Evolutionary conservation across 1,284 basidiomycete genomes (phyloP), one percentile per base, ranked within the genome.

Genomic region (Papiliotrema terrestris): DNA sequence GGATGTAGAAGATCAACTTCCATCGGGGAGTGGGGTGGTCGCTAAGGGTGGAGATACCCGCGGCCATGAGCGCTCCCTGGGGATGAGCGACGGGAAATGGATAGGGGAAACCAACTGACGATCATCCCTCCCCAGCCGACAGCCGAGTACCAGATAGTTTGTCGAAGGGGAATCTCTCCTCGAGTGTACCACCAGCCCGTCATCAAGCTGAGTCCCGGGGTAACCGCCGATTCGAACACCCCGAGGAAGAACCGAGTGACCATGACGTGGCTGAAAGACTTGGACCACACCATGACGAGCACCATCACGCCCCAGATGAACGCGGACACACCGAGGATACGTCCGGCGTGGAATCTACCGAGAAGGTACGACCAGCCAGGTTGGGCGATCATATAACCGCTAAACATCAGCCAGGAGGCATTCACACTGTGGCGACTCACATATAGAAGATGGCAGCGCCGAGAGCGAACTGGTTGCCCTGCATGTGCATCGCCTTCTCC

Each of bases 41-140:
- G 22, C 25, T 46, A 29, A 57, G 38, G 45, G 60, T 62, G 17
- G 57, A 54, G 56, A 73, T 71, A 41, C 70, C 73, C 3, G 71
- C 71, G 9, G 72, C 72, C 69, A 75, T 73, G 36, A 73, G 56
- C 20, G 62, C 47, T 35, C 73, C 53, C 35, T 41, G 39, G 29
- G 14, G 4, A 23, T 38, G 8, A 49, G 48, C 36, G 35, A n/a
- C 17, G 15, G 26, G 39, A 22, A 3, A n/a, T 29, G 17, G 3
- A 8, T 39, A 3, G 4, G 11, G 6, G 14, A 14, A 5, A 15
- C 1, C 23, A 26, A 45, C 51, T 37, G 17, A 52, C 73, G 45
- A 73, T 68, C 67, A 75, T 73, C 6, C 73, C 73, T 41, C 73
- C 73, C 62, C 65, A 69, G 20, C 71, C 71, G 29, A 75, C 58